phyloP scores from a whole-genome alignment of 257 asterid species.

The Thymus quinquecostatus region DNA sequence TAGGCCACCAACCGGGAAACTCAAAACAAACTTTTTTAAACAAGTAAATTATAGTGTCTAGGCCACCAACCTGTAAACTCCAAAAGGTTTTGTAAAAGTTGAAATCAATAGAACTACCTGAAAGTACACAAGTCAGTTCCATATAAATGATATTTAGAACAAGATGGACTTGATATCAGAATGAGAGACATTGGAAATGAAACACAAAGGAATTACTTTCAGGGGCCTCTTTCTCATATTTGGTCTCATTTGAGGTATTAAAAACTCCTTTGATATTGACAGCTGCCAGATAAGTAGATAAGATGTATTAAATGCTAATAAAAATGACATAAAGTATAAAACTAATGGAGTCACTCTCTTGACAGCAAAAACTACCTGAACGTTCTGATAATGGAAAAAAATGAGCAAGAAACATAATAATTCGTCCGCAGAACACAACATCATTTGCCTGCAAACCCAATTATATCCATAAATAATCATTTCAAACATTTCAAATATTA shows the following conservation, averaged over 20 bases:
- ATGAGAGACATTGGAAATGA: conserved; percentile 20
- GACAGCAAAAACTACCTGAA: conserved; percentile 62
- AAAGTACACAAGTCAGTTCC: conserved; percentile 39
- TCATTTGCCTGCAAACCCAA: conserved; percentile 84
- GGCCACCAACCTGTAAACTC: conserved; percentile 89
- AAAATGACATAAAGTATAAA: neutral
- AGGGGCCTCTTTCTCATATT: conserved; percentile 88
- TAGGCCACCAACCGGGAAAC: conserved; percentile 79
- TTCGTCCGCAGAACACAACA: conserved; percentile 97
- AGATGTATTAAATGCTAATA: conserved; percentile 32
- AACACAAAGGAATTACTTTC: conserved; percentile 54
- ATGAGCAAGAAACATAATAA: conserved; percentile 98
- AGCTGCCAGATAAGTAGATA: conserved; percentile 59
- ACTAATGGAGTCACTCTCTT: neutral
- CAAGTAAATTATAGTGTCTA: neutral
- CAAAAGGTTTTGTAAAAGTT: conserved; percentile 96
- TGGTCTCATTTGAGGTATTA: conserved; percentile 96
- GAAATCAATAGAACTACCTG: conserved; percentile 93
- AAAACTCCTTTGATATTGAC: conserved; percentile 97
- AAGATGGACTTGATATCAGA: conserved; percentile 23
- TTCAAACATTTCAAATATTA: conserved; percentile 20
- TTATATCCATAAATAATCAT: conserved; percentile 25
- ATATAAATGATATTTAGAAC: conserved; percentile 14
- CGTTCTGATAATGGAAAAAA: conserved; percentile 98
- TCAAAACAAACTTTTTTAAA: conserved; percentile 49